A percentile compares a stretch with the other conserved stretches of the same genome.
Evolutionary conservation across 176 grass and related monocot genomes (phyloP).

Genomic region (Oryza glumipatula): DNA sequence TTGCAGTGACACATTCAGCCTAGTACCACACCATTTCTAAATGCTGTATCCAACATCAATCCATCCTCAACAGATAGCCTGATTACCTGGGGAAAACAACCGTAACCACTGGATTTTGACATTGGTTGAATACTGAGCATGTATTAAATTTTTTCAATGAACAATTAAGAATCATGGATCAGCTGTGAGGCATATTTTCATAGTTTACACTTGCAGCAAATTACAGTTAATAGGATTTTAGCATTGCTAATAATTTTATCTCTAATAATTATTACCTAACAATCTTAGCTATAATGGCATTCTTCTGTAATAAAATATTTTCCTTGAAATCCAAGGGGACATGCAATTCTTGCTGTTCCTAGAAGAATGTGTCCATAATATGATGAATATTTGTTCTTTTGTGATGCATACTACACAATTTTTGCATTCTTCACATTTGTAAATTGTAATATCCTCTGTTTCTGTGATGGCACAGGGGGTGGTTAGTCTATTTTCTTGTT

Average conservation of each 20-base stretch:
- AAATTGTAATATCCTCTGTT: constrained; percentile 32
- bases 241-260: neutral
- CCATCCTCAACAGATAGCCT: neutral
- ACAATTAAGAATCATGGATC: neutral
- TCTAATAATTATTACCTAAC: neutral
- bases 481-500: constrained; percentile 68
- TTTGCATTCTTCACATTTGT: constrained; percentile 30
- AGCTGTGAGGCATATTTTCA: neutral
- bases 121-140: neutral
- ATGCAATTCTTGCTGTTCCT: neutral
- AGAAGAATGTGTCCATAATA: neutral
- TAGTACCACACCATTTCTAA: neutral
- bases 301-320: neutral
- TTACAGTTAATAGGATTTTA: neutral
- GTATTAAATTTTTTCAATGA: neutral
- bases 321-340: neutral
- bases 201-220: neutral
- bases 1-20: neutral
- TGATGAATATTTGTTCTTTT: constrained; percentile 12
- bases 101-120: neutral
- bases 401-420: constrained; percentile 14
- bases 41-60: neutral
- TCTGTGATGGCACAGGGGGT: constrained; percentile 69
- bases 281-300: neutral
- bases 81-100: too few species aligned